Evolutionary conservation across 2,329 filamentous ascomycete genomes (phyloP).

Genomic region (Colletotrichum neosansevieriae): DNA sequence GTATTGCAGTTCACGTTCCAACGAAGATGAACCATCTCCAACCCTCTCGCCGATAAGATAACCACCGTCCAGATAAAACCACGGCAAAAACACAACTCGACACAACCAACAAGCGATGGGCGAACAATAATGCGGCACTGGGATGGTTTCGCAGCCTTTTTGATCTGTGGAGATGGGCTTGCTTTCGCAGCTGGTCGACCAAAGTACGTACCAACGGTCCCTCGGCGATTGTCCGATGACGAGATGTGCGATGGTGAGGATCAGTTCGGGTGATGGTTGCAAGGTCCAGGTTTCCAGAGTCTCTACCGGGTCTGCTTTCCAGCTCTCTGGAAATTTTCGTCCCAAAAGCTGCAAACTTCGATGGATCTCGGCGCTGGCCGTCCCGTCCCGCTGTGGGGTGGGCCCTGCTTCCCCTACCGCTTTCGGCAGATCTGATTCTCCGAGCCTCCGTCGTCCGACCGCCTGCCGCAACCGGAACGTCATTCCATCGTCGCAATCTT

Average conservation of each 20-base stretch:
- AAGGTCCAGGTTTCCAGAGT: constrained; percentile 39
- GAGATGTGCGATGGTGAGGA: constrained; percentile 8
- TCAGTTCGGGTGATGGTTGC: constrained; percentile 33
- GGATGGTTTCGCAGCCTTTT: neutral
- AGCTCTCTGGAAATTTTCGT: constrained; percentile 28
- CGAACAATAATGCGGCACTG: neutral
- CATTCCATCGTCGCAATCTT: constrained; percentile 37
- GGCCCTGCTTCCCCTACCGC: no score
- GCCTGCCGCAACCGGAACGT: constrained; percentile 33
- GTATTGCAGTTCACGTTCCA: constrained; percentile 21
- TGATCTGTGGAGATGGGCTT: constrained; percentile 4
- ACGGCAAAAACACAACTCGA: neutral
- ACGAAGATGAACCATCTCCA: constrained; percentile 11
- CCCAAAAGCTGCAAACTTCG: constrained; percentile 32
- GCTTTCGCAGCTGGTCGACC: neutral
- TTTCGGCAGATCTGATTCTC: constrained; percentile 5
- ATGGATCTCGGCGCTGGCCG: constrained; percentile 39
- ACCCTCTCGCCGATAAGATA: neutral
- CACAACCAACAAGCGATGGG: no score
- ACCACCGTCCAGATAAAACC: neutral
- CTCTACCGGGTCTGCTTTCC: constrained; percentile 30
- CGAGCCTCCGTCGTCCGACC: constrained; percentile 5
- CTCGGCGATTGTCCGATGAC: constrained; percentile 19
- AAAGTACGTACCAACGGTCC: neutral
- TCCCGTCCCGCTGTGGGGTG: constrained; percentile 38